Percentiles rank a stretch among this genome's conserved stretches.
Evolutionary conservation across 1,284 basidiomycete species (phyloP).

Genomic region (Mixia osmundae): DNA sequence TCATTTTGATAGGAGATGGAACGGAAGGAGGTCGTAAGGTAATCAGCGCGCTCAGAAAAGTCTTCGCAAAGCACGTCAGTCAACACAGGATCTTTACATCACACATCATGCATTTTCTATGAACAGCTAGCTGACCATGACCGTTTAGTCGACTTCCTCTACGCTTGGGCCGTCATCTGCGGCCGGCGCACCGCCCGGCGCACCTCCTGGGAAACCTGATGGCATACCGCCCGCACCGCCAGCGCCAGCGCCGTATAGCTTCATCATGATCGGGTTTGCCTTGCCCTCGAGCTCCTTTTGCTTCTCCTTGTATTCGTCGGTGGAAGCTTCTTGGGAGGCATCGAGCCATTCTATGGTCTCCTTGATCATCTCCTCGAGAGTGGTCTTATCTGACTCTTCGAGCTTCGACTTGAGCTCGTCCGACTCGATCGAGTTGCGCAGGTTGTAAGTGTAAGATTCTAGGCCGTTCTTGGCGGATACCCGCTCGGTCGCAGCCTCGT

Average conservation of each 20-base stretch:
- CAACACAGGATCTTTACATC: too few relatives aligned
- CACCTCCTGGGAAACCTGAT: conserved; percentile 21
- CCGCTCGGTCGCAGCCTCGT: conserved; percentile 35
- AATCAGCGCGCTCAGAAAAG: too few relatives aligned
- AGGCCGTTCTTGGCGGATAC: conserved; percentile 49
- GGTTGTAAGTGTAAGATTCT: conserved; percentile 68
- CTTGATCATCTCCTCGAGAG: conserved; percentile 60
- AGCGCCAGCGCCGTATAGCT: conserved; percentile 41
- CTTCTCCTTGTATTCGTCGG: conserved; percentile 85
- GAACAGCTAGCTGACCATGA: conserved; percentile 6
- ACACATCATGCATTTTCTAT: too few relatives aligned
- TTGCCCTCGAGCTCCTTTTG: conserved; percentile 86
- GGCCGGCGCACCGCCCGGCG: conserved; percentile 14
- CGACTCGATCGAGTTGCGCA: conserved; percentile 68
- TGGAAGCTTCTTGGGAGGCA: conserved; percentile 62
- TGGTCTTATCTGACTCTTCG: conserved; percentile 61
- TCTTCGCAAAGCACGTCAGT: too few relatives aligned
- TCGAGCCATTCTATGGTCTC: conserved; percentile 80
- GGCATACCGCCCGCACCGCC: conserved; percentile 19
- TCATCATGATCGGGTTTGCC: conserved; percentile 61
- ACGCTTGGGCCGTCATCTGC: conserved; percentile 49
- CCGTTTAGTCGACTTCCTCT: conserved; percentile 60
- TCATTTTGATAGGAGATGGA: too few relatives aligned
- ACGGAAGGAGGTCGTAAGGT: too few relatives aligned
- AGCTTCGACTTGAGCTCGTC: conserved; percentile 40